Conservation (phyloP, 1,284 basidiomycete species). For the Austroboletus olivaceoglutinosus region DNA sequence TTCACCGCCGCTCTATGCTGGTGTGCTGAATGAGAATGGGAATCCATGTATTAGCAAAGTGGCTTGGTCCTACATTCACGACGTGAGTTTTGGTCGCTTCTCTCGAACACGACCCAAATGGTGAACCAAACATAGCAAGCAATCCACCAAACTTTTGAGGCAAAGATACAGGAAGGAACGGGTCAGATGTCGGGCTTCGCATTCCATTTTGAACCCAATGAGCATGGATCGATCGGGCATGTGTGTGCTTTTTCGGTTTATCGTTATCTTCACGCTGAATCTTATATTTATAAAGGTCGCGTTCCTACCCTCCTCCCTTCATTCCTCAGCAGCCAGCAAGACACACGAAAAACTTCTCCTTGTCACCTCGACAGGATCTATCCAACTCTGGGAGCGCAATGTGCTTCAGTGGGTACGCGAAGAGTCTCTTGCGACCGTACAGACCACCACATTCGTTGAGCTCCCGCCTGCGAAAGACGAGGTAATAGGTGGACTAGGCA, state of each 20-base stretch:
- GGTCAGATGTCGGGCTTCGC: slow-evolving; percentile 61
- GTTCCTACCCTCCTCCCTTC: slow-evolving; percentile 46
- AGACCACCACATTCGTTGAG: slow-evolving; percentile 71
- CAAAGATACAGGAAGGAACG: slow-evolving; percentile 51
- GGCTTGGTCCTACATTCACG: slow-evolving; percentile 64
- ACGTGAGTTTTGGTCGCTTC: slow-evolving; percentile 42
- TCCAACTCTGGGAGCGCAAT: slow-evolving; percentile 75
- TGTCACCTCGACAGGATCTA: slow-evolving; percentile 74
- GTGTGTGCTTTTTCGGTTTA: slow-evolving; percentile 41
- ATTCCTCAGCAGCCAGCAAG: slow-evolving; percentile 34
- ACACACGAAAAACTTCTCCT: slow-evolving; percentile 52
- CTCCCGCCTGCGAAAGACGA: slow-evolving; percentile 57
- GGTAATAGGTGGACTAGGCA: slow-evolving; percentile 3
- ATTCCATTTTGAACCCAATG: slow-evolving; percentile 70
- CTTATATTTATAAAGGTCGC: slow-evolving; percentile 44
- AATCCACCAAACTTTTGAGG: slow-evolving; percentile 58
- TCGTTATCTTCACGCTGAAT: neutral
- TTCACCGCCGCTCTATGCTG: slow-evolving; percentile 56
- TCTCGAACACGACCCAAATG: neutral
- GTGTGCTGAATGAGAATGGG: slow-evolving; percentile 58
- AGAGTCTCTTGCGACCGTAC: slow-evolving; percentile 72
- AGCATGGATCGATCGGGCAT: slow-evolving; percentile 71
- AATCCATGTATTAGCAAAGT: slow-evolving; percentile 65
- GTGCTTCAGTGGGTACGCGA: slow-evolving; percentile 77
- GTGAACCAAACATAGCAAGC: slow-evolving; percentile 37